A percentile compares a stretch with the other conserved stretches of the same genome.
Evolutionary conservation across 306 rosid genomes (phyloP).

Genomic region (Acmispon strigosus): DNA sequence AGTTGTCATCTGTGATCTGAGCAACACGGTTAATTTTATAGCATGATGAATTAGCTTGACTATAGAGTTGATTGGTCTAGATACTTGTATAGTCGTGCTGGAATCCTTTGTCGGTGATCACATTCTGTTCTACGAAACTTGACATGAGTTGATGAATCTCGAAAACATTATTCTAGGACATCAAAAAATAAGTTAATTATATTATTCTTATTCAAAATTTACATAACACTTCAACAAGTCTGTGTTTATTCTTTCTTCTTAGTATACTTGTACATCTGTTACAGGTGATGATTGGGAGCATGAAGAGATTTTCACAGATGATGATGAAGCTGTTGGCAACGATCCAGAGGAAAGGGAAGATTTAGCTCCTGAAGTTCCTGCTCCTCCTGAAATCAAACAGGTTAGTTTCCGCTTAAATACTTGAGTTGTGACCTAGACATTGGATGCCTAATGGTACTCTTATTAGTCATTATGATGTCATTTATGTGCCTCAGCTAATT

Average conservation of each 20-base stretch:
- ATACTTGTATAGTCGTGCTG: background rate
- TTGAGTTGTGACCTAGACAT: constrained; percentile 1
- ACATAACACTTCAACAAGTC: background rate
- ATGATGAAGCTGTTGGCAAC: constrained; percentile 91
- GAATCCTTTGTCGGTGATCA: background rate
- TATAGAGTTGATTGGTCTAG: background rate
- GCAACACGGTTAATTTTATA: background rate
- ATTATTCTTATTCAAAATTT: constrained; percentile 10
- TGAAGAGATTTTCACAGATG: constrained; percentile 95
- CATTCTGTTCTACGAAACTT: background rate
- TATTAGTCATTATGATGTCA: background rate
- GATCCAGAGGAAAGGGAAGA: constrained; percentile 96
- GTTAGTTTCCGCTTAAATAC: constrained; percentile 29
- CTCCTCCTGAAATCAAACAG: constrained; percentile 98
- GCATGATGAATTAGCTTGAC: background rate
- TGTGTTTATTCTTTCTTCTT: background rate
- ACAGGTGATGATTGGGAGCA: constrained; percentile 99
- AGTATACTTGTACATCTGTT: constrained; percentile 1
- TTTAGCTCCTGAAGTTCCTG: constrained; percentile 91
- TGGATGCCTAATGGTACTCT: background rate
- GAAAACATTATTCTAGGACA: background rate
- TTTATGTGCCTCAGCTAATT: background rate
- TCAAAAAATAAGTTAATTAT: background rate
- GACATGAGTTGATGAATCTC: background rate
- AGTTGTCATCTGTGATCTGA: background rate